A percentile compares a stretch with the other conserved stretches of the same genome.
phyloP scores from a whole-genome alignment of 192 early-diverging fungal species.

The Spinellus fusiger region DNA sequence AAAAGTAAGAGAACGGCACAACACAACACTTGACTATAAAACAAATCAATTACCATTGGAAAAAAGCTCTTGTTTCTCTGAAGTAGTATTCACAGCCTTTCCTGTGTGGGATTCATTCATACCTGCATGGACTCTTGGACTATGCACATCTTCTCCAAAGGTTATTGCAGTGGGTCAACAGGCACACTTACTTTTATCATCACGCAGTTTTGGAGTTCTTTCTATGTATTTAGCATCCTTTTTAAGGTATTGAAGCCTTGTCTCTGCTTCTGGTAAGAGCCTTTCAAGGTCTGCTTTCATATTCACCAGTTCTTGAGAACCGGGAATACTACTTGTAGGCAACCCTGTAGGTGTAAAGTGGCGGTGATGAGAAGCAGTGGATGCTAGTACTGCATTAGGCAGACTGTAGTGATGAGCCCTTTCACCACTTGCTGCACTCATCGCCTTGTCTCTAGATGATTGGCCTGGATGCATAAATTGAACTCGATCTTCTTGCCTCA shows the following conservation, averaged over 20 bases:
- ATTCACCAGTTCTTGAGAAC: slow-evolving; percentile 15
- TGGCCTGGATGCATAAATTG: neutral
- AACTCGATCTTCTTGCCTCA: neutral
- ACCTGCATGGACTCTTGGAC: neutral
- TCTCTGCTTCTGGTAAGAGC: slow-evolving; percentile 16
- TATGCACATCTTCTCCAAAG: neutral
- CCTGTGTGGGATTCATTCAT: slow-evolving; percentile 1
- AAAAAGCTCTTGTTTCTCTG: neutral
- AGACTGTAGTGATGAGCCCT: neutral
- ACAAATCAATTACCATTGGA: too few species aligned
- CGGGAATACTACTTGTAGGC: slow-evolving; percentile 10
- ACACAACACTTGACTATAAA: too few species aligned
- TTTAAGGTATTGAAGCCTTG: slow-evolving; percentile 14
- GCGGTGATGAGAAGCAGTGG: neutral
- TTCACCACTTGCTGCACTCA: neutral
- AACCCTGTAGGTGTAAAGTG: neutral
- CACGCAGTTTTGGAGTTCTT: slow-evolving; percentile 15
- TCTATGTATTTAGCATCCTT: slow-evolving; percentile 21
- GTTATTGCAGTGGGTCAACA: too few species aligned
- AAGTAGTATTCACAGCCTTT: slow-evolving; percentile 11
- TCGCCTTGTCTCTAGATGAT: neutral
- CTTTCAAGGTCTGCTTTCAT: slow-evolving; percentile 26
- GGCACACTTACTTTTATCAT: slow-evolving; percentile 1
- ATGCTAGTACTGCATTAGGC: neutral
- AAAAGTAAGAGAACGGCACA: too few species aligned